Evolutionary conservation across 139 green algal genomes (phyloP), one percentile per base, ranked within the genome.

Genomic region (Chlorella sorokiniana): DNA sequence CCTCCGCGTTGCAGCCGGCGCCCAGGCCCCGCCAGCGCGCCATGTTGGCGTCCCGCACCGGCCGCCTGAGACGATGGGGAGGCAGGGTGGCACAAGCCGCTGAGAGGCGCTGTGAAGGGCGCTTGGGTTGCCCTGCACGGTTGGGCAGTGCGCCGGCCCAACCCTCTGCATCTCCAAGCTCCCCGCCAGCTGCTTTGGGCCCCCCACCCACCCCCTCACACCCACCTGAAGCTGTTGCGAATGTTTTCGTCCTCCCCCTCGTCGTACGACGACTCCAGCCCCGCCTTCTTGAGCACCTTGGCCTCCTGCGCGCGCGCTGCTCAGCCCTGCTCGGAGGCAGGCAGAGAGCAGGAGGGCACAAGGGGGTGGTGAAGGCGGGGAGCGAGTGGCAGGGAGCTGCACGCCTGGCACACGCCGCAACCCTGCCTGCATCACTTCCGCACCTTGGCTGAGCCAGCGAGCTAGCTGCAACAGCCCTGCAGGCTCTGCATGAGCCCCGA

Each of bases 201-300:
- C 22, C 2, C 22, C 59, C 14, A 23, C 64, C 9, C 45, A 44
- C 25, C 20, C 27, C 45, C 29, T 3, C 23, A 10, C 27, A 0
- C 52, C 4, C 68, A 78, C 79, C 69, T 72, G 79, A 72, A 78
- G 52, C 31, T 59, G 48, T 61, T 41, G 35, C 78, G 64, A 11
- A 77, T 56, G 65, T n/a, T 77, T 29, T 83, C 78, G 29, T 85
- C 78, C 27, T 67, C 44, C 42, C 63, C 22, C 48, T 88, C 84
- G 16, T 65, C 79, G 59, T 59, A 54, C 23, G 71, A 18, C 3
- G 27, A 52, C 16, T 29, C 65, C 76, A 88, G 79, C 10, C 84
- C 84, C 59, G 84, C 84, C 54, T 75, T 68, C 38, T 73, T 78
- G 31, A 88, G 65, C 35, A 88, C 71, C 72, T 88, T 88, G 45